Conservation (phyloP, 495 filamentous ascomycete genomes). For the Viridothelium virens region DNA sequence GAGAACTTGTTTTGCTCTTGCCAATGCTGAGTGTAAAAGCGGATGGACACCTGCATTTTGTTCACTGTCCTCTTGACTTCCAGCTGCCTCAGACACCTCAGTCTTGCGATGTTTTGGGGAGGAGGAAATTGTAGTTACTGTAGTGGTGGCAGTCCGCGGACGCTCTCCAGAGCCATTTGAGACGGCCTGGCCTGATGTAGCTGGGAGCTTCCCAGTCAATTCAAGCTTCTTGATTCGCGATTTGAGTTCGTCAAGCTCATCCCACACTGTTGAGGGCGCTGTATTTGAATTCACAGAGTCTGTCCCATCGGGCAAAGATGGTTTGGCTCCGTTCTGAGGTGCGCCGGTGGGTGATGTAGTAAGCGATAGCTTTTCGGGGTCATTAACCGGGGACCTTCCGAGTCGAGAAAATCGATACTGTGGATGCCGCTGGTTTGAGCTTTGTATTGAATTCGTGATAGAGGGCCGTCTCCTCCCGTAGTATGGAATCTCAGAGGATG, state of each 20-base stretch:
- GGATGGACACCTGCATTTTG: conserved; percentile 54
- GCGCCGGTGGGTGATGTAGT: conserved; percentile 35
- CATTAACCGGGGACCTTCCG: conserved; percentile 25
- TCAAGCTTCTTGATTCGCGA: conserved; percentile 90
- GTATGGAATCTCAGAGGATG: conserved; percentile 17
- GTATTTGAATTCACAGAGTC: conserved; percentile 80
- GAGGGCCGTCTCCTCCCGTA: conserved; percentile 22
- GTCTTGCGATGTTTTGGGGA: conserved; percentile 63
- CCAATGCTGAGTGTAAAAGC: conserved; percentile 68
- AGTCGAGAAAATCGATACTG: conserved; percentile 23
- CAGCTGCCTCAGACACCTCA: conserved; percentile 34
- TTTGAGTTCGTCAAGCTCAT: conserved; percentile 93
- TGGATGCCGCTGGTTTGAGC: conserved; percentile 1
- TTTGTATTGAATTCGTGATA: conserved; percentile 15
- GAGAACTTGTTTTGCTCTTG: conserved; percentile 62
- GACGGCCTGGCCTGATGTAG: conserved; percentile 70
- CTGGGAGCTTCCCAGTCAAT: conserved; percentile 74
- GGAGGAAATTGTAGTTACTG: conserved; percentile 83
- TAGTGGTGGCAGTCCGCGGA: conserved; percentile 84
- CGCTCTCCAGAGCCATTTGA: conserved; percentile 69
- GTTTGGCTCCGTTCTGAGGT: conserved; percentile 17
- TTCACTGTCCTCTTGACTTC: conserved; percentile 24
- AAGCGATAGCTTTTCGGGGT: conserved; percentile 38
- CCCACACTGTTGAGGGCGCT: conserved; percentile 91
- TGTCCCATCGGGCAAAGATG: conserved; percentile 46